Evolutionary conservation across 352 stramenopile genomes (phyloP), one percentile per base, ranked within the genome.

Genomic region (Phytophthora kernoviae): DNA sequence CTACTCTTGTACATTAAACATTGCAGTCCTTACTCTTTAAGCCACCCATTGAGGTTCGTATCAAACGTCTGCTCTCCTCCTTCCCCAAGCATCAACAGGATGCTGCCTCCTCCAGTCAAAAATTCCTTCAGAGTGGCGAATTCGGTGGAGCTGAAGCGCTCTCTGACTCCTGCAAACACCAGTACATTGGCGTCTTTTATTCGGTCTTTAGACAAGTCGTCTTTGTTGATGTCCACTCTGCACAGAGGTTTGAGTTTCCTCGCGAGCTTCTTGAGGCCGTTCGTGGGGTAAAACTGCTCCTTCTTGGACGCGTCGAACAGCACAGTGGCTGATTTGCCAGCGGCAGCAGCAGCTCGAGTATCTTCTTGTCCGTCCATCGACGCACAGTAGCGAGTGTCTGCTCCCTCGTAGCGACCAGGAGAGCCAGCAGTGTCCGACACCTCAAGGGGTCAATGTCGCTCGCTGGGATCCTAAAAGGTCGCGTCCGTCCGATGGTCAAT

Each of bases 221-320:
- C 93, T 79, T 98, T 98, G 85, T 98, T 99, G 51, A 92, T 77
- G 45, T 94, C 77, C 55, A 98, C 90, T 57, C 98, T 98, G 53
- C 82, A 88, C 9, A 73, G 68, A 33, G 77, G 62, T 52, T 96
- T 92, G 63, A 99, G 88, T 55, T 96, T 88, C 26, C 94, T 80
- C 50, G 87, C 90, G 50, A 98, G 86, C 65, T 96, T 97, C 77
- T 98, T 98, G 75, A 98, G 94, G 6, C 95, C 93, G 22, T 58
- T 87, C 9, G 81, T 93, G 17, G 89, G 84, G 55, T 98, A 93
- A 65, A 96, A 97, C 48, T 83, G 85, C 79, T 99, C 94, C 59
- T 93, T 88, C 72, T 98, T 99, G 49, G 87, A 96, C 27, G 87
- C 89, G 55, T 98, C 91, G 58, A 99, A 98, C 20, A 97, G 66